Percentiles rank a stretch among this genome's conserved stretches.
These are phyloP conservation scores for Diacronema lutheri DNA, from an alignment of 78 protist species.

Conservation along the genomic window DNA sequence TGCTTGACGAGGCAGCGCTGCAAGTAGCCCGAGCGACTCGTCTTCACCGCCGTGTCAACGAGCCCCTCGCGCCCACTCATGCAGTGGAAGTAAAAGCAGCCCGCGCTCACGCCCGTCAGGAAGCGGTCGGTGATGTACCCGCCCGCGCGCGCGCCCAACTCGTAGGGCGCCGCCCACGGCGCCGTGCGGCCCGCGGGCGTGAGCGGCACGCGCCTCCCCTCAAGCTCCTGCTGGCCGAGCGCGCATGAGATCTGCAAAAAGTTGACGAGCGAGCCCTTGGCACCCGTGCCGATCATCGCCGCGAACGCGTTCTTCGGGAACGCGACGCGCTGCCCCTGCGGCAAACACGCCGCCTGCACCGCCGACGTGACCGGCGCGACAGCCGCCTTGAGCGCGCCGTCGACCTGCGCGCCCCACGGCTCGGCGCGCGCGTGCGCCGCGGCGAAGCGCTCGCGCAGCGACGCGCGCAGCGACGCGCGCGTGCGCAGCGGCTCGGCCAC, in stretches of 20 bases:
- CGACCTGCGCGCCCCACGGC: slow-evolving; percentile 24
- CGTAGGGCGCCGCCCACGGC: slow-evolving; percentile 77
- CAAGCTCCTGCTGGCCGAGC: slow-evolving; percentile 95
- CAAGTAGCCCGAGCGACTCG: slow-evolving; percentile 81
- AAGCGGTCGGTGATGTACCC: slow-evolving; percentile 91
- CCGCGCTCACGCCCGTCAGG: slow-evolving; percentile 84
- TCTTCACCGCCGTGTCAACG: slow-evolving; percentile 99
- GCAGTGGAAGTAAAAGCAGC: slow-evolving; percentile 97
- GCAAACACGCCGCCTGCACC: slow-evolving; percentile 74
- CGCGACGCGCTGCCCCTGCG: slow-evolving; percentile 71
- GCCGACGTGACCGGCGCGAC: slow-evolving; percentile 65
- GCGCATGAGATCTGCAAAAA: slow-evolving; percentile 92
- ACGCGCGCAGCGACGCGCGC: no score
- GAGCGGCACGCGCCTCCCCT: slow-evolving; percentile 96
- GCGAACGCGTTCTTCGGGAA: slow-evolving; percentile 94
- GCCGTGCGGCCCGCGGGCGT: slow-evolving; percentile 93
- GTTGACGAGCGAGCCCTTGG: slow-evolving; percentile 97
- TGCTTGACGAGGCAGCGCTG: slow-evolving; percentile 95
- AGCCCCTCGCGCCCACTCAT: slow-evolving; percentile 99
- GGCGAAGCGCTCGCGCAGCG: not conserved
- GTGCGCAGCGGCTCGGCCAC: no score
- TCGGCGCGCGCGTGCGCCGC: not conserved
- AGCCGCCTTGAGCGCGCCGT: slow-evolving; percentile 40
- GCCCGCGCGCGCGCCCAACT: slow-evolving; percentile 85
- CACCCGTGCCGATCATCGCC: slow-evolving; percentile 95